Percentiles rank a stretch among this genome's conserved stretches.
Conservation (phyloP, 2,329 filamentous ascomycete species). For the Xylariaceae sp. region DNA sequence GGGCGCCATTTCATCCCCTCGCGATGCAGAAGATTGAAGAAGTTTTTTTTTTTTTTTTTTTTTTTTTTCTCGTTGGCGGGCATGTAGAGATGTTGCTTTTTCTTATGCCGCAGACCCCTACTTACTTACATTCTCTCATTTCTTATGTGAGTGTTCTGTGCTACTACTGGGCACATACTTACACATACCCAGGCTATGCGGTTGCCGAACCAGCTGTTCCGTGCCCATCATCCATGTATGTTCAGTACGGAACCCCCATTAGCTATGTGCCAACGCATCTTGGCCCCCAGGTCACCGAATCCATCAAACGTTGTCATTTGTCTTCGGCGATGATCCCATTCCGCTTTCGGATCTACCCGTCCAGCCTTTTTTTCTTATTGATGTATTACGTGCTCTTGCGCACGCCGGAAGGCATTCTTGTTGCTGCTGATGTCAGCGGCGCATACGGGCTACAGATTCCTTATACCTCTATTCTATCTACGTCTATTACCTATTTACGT, state of each 20-base stretch:
- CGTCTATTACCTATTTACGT: not conserved
- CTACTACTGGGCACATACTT: not conserved
- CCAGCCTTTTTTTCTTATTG: conserved; percentile 14
- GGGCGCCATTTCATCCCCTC: too few species aligned
- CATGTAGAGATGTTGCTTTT: not conserved
- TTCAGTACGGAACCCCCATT: not conserved
- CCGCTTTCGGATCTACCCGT: conserved; percentile 21
- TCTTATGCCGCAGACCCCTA: not conserved
- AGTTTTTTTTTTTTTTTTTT: not conserved
- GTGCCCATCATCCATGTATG: conserved; percentile 1
- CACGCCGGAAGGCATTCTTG: conserved; percentile 5
- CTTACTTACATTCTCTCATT: not conserved
- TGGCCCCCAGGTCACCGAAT: not conserved
- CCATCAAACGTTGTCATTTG: not conserved
- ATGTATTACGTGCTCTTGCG: conserved; percentile 10
- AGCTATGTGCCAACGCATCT: conserved; percentile 2
- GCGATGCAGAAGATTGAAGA: not conserved
- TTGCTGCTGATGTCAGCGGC: conserved; percentile 17
- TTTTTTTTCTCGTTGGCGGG: not conserved
- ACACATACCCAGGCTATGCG: not conserved
- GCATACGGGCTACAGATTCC: not conserved
- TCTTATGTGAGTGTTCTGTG: not conserved
- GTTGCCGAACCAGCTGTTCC: conserved; percentile 3
- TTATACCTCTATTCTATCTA: not conserved
- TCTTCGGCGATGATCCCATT: conserved; percentile 14